Evolutionary conservation across 192 early-diverging fungal genomes (phyloP).

Genomic region (Entomortierella lignicola): DNA sequence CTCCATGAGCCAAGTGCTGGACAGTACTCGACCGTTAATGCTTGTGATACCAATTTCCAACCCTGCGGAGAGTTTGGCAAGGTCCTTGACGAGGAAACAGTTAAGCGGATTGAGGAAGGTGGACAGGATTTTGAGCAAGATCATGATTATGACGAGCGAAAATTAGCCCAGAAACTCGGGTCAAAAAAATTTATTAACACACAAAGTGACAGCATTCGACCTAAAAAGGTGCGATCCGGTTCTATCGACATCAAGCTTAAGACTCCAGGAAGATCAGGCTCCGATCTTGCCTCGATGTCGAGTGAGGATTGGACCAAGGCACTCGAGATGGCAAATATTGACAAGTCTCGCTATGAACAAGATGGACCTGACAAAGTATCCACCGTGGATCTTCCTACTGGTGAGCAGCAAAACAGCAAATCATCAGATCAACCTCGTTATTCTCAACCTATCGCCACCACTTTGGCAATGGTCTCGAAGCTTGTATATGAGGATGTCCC

Average conservation of each 20-base stretch:
- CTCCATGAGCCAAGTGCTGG: conserved; percentile 47
- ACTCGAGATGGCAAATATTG: conserved; percentile 47
- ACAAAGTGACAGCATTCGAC: neutral
- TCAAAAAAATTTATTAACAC: neutral
- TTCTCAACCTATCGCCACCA: conserved; percentile 60
- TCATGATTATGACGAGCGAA: conserved; percentile 45
- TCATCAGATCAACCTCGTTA: conserved; percentile 52
- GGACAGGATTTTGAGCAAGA: conserved; percentile 47
- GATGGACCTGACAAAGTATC: neutral
- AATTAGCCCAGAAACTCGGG: conserved; percentile 10
- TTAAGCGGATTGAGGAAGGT: conserved; percentile 40
- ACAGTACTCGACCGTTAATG: conserved; percentile 50
- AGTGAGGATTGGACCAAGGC: conserved; percentile 39
- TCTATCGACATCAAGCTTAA: conserved; percentile 43
- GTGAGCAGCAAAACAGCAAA: too few relatives aligned
- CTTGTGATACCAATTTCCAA: conserved; percentile 54
- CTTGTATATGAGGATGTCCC: conserved; percentile 64
- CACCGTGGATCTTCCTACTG: too few relatives aligned
- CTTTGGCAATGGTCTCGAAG: conserved; percentile 61
- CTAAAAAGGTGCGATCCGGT: conserved; percentile 16
- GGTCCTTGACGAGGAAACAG: conserved; percentile 40
- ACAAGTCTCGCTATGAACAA: conserved; percentile 27
- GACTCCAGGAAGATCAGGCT: conserved; percentile 29
- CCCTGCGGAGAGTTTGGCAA: conserved; percentile 55
- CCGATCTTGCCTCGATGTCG: conserved; percentile 39